Percentiles rank a stretch among this genome's conserved stretches.
Conservation (phyloP, 73 alveolate species). For the Paraurostyla sp. region DNA sequence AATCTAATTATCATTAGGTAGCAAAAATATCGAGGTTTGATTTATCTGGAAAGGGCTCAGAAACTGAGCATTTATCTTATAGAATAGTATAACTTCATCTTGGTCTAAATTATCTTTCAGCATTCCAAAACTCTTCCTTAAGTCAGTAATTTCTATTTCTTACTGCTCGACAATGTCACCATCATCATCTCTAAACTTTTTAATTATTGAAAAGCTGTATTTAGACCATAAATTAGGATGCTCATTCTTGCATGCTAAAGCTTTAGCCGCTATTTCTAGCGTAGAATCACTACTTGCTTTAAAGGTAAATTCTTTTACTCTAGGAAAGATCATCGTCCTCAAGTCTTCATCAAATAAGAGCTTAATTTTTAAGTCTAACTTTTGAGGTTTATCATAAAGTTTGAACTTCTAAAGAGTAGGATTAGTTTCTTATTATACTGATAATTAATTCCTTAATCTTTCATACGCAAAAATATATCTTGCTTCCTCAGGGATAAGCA, state of each 20-base stretch:
- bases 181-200: background rate
- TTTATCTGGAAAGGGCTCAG: background rate
- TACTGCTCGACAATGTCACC: background rate
- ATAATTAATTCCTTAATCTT: background rate
- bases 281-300: constrained; percentile 1
- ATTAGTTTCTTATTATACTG: too few species aligned
- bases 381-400: background rate
- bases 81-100: background rate
- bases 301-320: background rate
- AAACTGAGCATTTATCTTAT: background rate
- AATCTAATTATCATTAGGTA: too few species aligned
- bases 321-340: constrained; percentile 12
- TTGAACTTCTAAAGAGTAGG: too few species aligned
- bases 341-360: constrained; percentile 28
- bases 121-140: background rate
- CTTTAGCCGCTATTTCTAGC: constrained; percentile 32
- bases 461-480: background rate
- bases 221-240: constrained; percentile 10
- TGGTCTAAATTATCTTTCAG: background rate
- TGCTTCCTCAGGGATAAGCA: constrained; percentile 10
- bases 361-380: background rate
- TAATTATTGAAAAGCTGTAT: background rate
- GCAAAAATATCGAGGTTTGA: too few species aligned
- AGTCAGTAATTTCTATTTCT: background rate
- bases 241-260: background rate